Conservation (phyloP, 2,329 filamentous ascomycete genomes). For the Penicillium sp. region DNA sequence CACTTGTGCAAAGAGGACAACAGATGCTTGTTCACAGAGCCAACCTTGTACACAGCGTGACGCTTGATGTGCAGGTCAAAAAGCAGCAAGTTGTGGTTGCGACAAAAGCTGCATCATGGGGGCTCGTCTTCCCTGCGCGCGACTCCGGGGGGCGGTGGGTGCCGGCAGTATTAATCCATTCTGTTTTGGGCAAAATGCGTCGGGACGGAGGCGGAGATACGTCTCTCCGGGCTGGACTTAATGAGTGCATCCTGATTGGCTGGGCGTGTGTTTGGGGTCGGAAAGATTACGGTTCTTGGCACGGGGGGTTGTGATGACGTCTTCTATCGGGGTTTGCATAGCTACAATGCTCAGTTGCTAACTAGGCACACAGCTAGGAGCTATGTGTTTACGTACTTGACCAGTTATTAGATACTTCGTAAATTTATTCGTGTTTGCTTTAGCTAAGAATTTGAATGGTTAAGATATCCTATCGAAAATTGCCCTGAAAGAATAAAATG, state of each 20-base stretch:
- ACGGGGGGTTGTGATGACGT: constrained; percentile 6
- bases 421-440: no score
- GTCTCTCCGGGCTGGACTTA: constrained; percentile 2
- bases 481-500: no score
- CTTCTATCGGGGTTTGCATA: background rate
- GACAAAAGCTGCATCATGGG: constrained; percentile 3
- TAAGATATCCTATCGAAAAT: no score
- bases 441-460: no score
- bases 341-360: no score
- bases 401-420: no score
- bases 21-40: background rate
- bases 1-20: background rate
- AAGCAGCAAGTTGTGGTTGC: background rate
- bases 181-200: background rate
- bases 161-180: constrained; percentile 2
- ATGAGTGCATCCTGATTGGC: constrained; percentile 2
- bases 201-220: background rate
- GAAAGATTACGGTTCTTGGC: background rate
- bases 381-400: no score
- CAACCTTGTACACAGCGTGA: background rate
- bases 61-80: background rate
- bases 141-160: constrained; percentile 12
- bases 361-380: no score
- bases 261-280: background rate
- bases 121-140: constrained; percentile 4